Percentiles rank a stretch among this genome's conserved stretches.
These are phyloP conservation scores for Didymella arachidicola DNA, from an alignment of 2,329 filamentous ascomycete genomes.

Conservation along the genomic window DNA sequence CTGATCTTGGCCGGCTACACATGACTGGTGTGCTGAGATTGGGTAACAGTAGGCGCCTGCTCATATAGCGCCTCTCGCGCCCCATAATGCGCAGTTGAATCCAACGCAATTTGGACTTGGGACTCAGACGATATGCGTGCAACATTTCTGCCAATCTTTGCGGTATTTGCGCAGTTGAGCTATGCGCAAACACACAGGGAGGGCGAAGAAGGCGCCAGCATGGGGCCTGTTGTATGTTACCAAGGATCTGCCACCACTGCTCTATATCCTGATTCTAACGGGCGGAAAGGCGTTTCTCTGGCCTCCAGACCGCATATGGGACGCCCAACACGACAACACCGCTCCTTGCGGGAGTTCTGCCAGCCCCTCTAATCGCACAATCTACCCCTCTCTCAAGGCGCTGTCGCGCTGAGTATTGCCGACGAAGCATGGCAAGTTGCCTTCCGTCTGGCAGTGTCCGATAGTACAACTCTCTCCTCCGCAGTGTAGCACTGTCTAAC, in stretches of 20 bases:
- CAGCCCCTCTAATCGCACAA: slow-evolving; percentile 59
- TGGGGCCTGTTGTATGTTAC: slow-evolving; percentile 59
- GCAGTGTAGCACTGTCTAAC: neutral
- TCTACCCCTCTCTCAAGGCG: slow-evolving; percentile 65
- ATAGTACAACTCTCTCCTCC: slow-evolving; percentile 50
- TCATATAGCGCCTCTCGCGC: slow-evolving; percentile 13
- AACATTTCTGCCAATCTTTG: slow-evolving; percentile 4
- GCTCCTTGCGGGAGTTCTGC: slow-evolving; percentile 65
- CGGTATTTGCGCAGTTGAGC: slow-evolving; percentile 7
- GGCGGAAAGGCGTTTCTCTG: slow-evolving; percentile 61
- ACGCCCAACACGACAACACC: slow-evolving; percentile 62
- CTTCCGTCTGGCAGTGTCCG: slow-evolving; percentile 62
- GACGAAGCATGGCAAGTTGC: slow-evolving; percentile 65
- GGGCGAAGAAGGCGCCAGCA: slow-evolving; percentile 44
- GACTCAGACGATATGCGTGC: slow-evolving; percentile 20
- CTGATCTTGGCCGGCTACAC: slow-evolving; percentile 14
- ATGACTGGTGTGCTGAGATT: slow-evolving; percentile 2
- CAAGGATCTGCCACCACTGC: too few relatives aligned
- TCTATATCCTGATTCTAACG: too few relatives aligned
- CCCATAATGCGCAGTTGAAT: neutral
- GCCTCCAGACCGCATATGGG: slow-evolving; percentile 66
- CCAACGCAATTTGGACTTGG: neutral
- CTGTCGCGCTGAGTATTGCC: slow-evolving; percentile 64
- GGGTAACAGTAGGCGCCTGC: neutral
- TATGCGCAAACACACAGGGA: slow-evolving; percentile 36